Evolutionary conservation across 805 yeast species (phyloP), one percentile per base, ranked within the genome.

Genomic region (Candida ficus): DNA sequence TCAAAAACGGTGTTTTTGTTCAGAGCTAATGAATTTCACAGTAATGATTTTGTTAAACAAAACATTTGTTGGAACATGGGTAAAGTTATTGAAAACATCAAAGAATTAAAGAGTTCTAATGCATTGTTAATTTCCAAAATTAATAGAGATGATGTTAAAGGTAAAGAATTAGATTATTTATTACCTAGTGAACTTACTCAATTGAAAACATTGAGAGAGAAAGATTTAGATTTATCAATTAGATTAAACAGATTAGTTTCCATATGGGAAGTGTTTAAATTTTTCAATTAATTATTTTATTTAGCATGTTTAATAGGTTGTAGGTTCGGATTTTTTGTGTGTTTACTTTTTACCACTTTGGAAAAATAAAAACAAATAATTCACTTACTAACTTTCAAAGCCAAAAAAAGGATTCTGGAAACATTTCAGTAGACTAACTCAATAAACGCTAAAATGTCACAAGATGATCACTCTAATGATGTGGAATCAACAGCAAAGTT

Each of bases 101-200:
- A 73, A 39, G 58, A 61, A 14, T 55, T 80, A 42, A 80, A 85
- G 46, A 61, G 61, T 19, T 81, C 78, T 27, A 79, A 88, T 57
- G 67, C 73, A 27, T 78, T 82, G 7, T 69, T 91, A 42, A 65
- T 90, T 40, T 80, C 80, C 22, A 91, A 91, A 61, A 80, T 90
- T 42, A 83, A 82, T 47, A 75, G 99, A 63, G 95, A 84, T 46
- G 98, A 93, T 56, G 96, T 91, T 14, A 78, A 76, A 54, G 95
- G 93, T 2, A 75, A 76, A 48, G 96, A 87, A 57, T 76, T 75
- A 23, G 88, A 83, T 51, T 70, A 84, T 45, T 63, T 93, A 35
- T 66, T 89, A 29, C 80, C 83, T 17, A 74, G 80, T 35, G 99
- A 91, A 61, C 66, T 85, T 48, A 73, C 77, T 42, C 91, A 86